Evolutionary conservation across 2,329 filamentous ascomycete genomes (phyloP), one percentile per base, ranked within the genome.

Genomic region (Simplicillium sp.): DNA sequence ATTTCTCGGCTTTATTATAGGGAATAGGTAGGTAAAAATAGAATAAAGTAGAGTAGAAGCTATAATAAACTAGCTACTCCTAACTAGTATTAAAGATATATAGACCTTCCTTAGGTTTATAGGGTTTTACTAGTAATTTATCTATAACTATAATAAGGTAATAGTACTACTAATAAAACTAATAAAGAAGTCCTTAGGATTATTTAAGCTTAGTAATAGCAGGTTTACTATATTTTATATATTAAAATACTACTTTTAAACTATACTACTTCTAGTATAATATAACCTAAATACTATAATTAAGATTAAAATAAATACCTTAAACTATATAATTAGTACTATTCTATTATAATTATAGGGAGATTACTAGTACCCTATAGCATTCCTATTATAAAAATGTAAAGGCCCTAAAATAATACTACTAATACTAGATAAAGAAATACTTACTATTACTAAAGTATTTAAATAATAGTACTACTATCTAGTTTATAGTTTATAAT

Each of bases 1-100:
- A 20, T 38, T 29, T 32, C 37, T 38, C 6, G 37, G 37, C 5
- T 32, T n/a, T n/a, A n/a, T n/a, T n/a, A n/a, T n/a, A n/a, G n/a
- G n/a, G n/a, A n/a, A n/a, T n/a, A n/a, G n/a, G n/a, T n/a, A n/a
- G n/a, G n/a, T n/a, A n/a, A n/a, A n/a, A n/a, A n/a, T n/a, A n/a
- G n/a, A n/a, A n/a, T n/a, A 4, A 14, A n/a, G n/a, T 16, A 38
- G 15, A 16, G 25, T 38, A 9, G 3, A 16, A 15, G 25, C 37
- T 15, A 32, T 38, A 4, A 3, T 6, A 16, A 8, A 13, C 5
- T 38, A 28, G 37, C 12, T 7, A 15, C 4, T 11, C 14, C 25
- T 20, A 8, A n/a, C 9, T 13, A 38, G 3, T 4, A 13, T 32
- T n/a, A 38, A 29, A 20, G 37, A 38, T 4, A 15, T 38, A 11